Percentiles rank a stretch among this genome's conserved stretches.
These are phyloP conservation scores for Alopecurus myosuroides DNA, from an alignment of 176 grass and related monocot genomes.

Conservation along the genomic window DNA sequence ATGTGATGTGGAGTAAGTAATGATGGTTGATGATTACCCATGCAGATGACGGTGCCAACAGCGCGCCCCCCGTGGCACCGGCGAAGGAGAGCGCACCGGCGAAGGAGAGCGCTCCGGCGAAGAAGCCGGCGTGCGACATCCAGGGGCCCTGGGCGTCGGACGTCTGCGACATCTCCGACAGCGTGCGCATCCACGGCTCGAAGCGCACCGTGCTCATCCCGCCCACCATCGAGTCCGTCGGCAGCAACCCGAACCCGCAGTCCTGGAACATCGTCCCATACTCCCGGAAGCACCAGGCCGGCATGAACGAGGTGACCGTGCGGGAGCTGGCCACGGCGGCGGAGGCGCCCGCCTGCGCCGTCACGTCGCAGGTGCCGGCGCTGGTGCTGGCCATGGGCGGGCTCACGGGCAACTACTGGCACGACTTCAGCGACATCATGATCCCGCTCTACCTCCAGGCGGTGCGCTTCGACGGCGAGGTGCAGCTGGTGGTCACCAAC, in stretches of 20 bases:
- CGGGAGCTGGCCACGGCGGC: conserved; percentile 24
- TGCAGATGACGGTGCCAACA: conserved; percentile 13
- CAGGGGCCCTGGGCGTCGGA: conserved; percentile 49
- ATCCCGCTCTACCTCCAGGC: conserved; percentile 76
- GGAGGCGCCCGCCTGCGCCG: conserved; percentile 41
- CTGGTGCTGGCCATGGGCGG: conserved; percentile 75
- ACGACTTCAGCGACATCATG: conserved; percentile 73
- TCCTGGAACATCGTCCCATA: conserved; percentile 62
- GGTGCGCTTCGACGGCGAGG: conserved; percentile 44
- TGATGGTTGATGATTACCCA: not conserved
- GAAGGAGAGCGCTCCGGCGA: conserved; percentile 15
- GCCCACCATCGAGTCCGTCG: conserved; percentile 44
- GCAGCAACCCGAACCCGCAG: conserved; percentile 41
- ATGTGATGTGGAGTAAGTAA: too few species aligned
- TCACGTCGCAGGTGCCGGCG: conserved; percentile 41
- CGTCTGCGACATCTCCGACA: conserved; percentile 46
- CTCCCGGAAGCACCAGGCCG: conserved; percentile 50
- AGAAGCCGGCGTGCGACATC: conserved; percentile 68
- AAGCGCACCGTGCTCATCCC: conserved; percentile 33
- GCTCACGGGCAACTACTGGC: conserved; percentile 84
- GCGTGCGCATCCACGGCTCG: conserved; percentile 56
- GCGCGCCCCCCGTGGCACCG: not conserved
- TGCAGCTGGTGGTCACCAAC: conserved; percentile 63
- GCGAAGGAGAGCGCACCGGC: conserved; percentile 9
- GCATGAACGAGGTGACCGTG: conserved; percentile 51